Conservation (phyloP, 257 asterid genomes). For the Fraxinus cuspidata region DNA sequence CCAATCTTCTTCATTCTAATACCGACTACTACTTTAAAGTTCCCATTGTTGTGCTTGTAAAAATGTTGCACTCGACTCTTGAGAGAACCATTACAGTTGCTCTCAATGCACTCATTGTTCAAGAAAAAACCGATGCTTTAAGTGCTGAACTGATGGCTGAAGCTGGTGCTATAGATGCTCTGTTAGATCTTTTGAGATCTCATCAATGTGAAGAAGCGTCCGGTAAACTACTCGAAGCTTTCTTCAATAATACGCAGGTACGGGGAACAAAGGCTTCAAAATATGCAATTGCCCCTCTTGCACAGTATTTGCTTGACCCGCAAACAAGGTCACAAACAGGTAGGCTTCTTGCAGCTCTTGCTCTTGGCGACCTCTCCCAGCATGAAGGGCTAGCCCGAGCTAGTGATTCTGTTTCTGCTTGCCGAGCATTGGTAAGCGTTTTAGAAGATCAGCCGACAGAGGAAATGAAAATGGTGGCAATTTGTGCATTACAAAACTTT, state of each 20-base stretch:
- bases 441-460: constrained; percentile 78
- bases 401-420: constrained; percentile 72
- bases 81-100: constrained; percentile 61
- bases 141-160: constrained; percentile 72
- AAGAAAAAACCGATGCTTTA: constrained; percentile 64
- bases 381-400: constrained; percentile 86
- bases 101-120: constrained; percentile 64
- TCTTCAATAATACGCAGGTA: constrained; percentile 59
- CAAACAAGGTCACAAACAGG: constrained; percentile 71
- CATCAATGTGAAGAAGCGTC: constrained; percentile 78
- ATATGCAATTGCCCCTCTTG: constrained; percentile 80
- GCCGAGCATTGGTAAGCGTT: constrained; percentile 66
- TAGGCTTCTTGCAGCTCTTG: constrained; percentile 77
- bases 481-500: constrained; percentile 84
- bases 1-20: constrained; percentile 56
- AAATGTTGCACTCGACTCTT: constrained; percentile 57
- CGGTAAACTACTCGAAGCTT: constrained; percentile 67
- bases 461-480: constrained; percentile 72
- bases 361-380: constrained; percentile 89
- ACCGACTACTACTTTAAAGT: constrained; percentile 58
- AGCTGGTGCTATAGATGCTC: constrained; percentile 81
- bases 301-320: constrained; percentile 86
- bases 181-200: constrained; percentile 78
- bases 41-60: constrained; percentile 72
- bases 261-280: constrained; percentile 78